Percentiles rank a stretch among this genome's conserved stretches.
These are phyloP conservation scores for Syncephalastrum racemosum DNA, from an alignment of 371 early-diverging fungal species.

Conservation along the genomic window DNA sequence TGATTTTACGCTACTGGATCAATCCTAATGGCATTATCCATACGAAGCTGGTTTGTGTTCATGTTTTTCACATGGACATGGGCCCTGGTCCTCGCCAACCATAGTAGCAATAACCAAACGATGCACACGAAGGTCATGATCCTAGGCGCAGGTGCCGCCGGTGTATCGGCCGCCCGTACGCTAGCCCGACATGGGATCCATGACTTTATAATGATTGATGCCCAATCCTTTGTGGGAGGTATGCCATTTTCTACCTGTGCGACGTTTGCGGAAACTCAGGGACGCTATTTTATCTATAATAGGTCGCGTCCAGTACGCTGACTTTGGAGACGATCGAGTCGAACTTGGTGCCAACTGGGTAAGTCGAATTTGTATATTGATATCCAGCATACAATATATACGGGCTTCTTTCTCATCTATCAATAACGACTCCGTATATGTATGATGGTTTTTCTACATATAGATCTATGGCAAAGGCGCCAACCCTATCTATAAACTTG, in stretches of 20 bases:
- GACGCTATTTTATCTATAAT: neutral
- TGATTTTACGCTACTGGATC: neutral
- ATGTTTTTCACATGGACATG: too few species aligned
- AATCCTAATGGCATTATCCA: neutral
- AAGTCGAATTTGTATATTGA: neutral
- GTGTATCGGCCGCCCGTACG: conserved; percentile 37
- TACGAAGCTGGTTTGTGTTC: neutral
- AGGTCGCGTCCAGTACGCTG: conserved; percentile 41
- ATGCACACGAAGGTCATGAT: conserved; percentile 35
- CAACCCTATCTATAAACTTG: conserved; percentile 42
- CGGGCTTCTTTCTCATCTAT: neutral
- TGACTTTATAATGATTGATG: conserved; percentile 44
- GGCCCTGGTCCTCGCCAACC: too few species aligned
- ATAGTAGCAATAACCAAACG: neutral
- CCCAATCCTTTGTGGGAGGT: conserved; percentile 43
- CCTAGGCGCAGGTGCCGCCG: conserved; percentile 48
- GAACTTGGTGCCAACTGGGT: conserved; percentile 56
- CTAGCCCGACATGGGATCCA: conserved; percentile 17
- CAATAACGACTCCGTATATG: neutral
- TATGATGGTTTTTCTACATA: neutral
- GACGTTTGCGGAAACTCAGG: neutral
- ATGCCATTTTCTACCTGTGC: neutral
- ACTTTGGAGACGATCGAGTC: conserved; percentile 30
- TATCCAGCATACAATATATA: too few species aligned
- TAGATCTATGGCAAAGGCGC: conserved; percentile 49